Evolutionary conservation across 75 land plant species (phyloP).

Genomic region (Sequoia sempervirens): DNA sequence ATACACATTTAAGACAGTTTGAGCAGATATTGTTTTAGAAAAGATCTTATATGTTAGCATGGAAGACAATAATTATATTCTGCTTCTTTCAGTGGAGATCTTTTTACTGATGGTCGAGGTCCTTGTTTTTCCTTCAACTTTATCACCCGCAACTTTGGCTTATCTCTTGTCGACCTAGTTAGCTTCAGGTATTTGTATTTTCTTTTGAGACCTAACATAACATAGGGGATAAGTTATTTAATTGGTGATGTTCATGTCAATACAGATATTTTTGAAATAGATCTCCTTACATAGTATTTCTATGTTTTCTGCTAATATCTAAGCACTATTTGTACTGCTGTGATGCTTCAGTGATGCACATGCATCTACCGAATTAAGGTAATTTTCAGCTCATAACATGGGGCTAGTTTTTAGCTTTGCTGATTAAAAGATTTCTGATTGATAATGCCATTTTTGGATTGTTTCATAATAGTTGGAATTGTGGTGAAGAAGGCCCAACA

Average conservation of each 20-base stretch:
- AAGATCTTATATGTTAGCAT: background rate
- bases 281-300: background rate
- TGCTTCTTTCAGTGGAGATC: constrained; percentile 57
- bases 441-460: background rate
- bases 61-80: background rate
- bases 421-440: background rate
- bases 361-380: constrained; percentile 4
- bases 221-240: background rate
- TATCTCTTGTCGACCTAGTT: constrained; percentile 83
- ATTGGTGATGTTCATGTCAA: background rate
- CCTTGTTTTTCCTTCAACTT: constrained; percentile 85
- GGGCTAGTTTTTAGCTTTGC: background rate
- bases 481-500: constrained; percentile 89
- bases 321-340: background rate
- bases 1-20: background rate
- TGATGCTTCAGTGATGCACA: background rate
- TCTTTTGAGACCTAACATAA: background rate
- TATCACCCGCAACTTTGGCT: constrained; percentile 62
- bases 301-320: background rate
- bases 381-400: background rate
- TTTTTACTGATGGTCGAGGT: constrained; percentile 83
- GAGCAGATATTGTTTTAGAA: background rate
- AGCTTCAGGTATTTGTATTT: constrained; percentile 69
- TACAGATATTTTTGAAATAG: background rate
- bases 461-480: constrained; percentile 76